Evolutionary conservation across 2,329 filamentous ascomycete species (phyloP), one percentile per base, ranked within the genome.

Genomic region (Trichoderma oligosporum): DNA sequence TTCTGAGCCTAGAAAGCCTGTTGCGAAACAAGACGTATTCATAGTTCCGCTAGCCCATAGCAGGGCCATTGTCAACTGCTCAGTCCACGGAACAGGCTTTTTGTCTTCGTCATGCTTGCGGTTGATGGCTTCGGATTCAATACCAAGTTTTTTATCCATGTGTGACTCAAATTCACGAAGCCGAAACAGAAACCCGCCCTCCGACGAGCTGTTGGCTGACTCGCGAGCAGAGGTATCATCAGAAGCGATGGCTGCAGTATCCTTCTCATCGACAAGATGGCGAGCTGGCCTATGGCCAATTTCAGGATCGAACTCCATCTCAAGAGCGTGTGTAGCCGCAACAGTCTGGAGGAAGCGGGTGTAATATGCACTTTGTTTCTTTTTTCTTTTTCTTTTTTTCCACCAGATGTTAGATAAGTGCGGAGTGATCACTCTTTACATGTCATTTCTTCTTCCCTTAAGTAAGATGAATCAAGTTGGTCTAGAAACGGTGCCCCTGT

Each of bases 21-120:
- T 78, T 2, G 76, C 71, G 57, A 81, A 80, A 63, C 77, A 81
- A 35, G 73, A 75, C 24, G 76, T 71, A 64, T 81, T 80, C 73
- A 80, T 76, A 1, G 76, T 80, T 8, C 73, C 75, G 42, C 72
- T 76, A 18, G 78, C 77, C 79, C 79, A 82, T 57, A 82, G 69
- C 57, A 79, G 65, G 9, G 76, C 78, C 78, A 81, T 82, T 56
- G 72, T 71, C 55, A 76, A 65, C 59, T 74, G 73, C 63, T 76
- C 75, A 18, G 67, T 69, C 69, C 69, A 73, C 9, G 65, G 60
- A 8, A 67, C 65, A 25, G 51, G 45, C 20, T 60, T 54, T 41
- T 68, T 69, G 39, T 78, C 72, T 64, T 78, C 74, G 31, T 77
- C 73, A 5, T 70, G 70, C 61, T 78, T 76, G 56, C 79, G 73